phyloP scores from a whole-genome alignment of 2,329 filamentous ascomycete species.

The Alternaria longipes region DNA sequence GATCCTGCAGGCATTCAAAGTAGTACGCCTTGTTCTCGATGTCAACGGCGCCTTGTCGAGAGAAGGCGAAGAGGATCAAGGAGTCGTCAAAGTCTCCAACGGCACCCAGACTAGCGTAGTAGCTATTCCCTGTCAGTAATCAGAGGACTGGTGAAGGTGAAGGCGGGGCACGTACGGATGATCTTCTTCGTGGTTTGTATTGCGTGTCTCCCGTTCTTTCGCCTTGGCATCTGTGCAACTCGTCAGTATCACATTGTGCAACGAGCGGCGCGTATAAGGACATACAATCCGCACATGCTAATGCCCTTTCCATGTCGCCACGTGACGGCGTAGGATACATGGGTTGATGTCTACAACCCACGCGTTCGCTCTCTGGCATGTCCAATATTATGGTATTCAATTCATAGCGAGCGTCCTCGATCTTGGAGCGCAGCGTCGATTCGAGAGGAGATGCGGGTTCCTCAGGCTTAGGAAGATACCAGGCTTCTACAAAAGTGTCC shows the following conservation, averaged over 20 bases:
- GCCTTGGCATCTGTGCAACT: slow-evolving; percentile 35
- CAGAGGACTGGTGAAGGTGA: background rate
- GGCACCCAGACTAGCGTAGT: slow-evolving; percentile 70
- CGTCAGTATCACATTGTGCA: slow-evolving; percentile 20
- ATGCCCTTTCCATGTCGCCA: slow-evolving; percentile 50
- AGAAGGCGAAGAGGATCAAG: slow-evolving; percentile 70
- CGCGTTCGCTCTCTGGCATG: slow-evolving; percentile 42
- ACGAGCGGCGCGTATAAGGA: slow-evolving; percentile 4
- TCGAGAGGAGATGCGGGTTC: slow-evolving; percentile 31
- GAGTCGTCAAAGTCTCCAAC: slow-evolving; percentile 69
- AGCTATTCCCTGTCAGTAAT: slow-evolving; percentile 44
- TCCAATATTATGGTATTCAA: slow-evolving; percentile 62
- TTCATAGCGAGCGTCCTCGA: slow-evolving; percentile 70
- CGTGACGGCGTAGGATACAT: slow-evolving; percentile 48
- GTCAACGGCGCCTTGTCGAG: slow-evolving; percentile 67
- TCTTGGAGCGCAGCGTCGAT: slow-evolving; percentile 37
- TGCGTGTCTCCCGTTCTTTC: slow-evolving; percentile 38
- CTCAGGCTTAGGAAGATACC: slow-evolving; percentile 45
- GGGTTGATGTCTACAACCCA: slow-evolving; percentile 40
- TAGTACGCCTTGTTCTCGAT: slow-evolving; percentile 66
- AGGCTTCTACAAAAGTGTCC: slow-evolving; percentile 42
- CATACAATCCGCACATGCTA: slow-evolving; percentile 51
- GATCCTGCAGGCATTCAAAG: slow-evolving; percentile 70
- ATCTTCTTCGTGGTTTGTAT: slow-evolving; percentile 45
- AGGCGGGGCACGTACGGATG: slow-evolving; percentile 40